Evolutionary conservation across 192 early-diverging fungal genomes (phyloP).

Genomic region (Jimgerdemannia flammicorona): DNA sequence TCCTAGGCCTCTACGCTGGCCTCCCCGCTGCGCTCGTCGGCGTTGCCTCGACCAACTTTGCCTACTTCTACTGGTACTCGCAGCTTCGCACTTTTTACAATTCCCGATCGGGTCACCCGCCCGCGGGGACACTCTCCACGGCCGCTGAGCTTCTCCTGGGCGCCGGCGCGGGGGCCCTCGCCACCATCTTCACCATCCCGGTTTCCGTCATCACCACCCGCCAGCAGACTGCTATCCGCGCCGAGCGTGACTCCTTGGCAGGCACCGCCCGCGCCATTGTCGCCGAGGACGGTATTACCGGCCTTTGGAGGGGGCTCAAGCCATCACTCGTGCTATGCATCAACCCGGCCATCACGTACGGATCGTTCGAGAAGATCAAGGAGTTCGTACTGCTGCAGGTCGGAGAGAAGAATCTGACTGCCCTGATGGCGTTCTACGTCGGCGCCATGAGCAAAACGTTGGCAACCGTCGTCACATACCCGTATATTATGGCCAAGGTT

Average conservation of each 20-base stretch:
- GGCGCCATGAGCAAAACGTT: constrained; percentile 94
- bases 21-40: constrained; percentile 78
- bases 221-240: constrained; percentile 76
- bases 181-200: constrained; percentile 88
- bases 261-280: constrained; percentile 69
- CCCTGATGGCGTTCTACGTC: constrained; percentile 86
- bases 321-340: constrained; percentile 88
- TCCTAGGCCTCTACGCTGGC: constrained; percentile 86
- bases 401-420: constrained; percentile 36
- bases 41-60: constrained; percentile 74
- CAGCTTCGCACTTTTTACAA: constrained; percentile 64
- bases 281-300: constrained; percentile 71
- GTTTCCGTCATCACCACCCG: constrained; percentile 93
- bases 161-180: constrained; percentile 83
- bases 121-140: constrained; percentile 66
- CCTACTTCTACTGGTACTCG: constrained; percentile 85
- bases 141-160: constrained; percentile 84
- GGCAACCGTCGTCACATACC: constrained; percentile 83
- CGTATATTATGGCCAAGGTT: constrained; percentile 99
- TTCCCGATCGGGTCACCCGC: constrained; percentile 23
- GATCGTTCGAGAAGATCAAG: constrained; percentile 85
- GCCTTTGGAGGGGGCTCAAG: constrained; percentile 89
- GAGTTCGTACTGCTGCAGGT: constrained; percentile 31
- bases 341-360: constrained; percentile 98
- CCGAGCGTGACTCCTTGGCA: constrained; percentile 62